Evolutionary conservation across 2,329 filamentous ascomycete species (phyloP).

Genomic region (Cladosporium cucumerinum): DNA sequence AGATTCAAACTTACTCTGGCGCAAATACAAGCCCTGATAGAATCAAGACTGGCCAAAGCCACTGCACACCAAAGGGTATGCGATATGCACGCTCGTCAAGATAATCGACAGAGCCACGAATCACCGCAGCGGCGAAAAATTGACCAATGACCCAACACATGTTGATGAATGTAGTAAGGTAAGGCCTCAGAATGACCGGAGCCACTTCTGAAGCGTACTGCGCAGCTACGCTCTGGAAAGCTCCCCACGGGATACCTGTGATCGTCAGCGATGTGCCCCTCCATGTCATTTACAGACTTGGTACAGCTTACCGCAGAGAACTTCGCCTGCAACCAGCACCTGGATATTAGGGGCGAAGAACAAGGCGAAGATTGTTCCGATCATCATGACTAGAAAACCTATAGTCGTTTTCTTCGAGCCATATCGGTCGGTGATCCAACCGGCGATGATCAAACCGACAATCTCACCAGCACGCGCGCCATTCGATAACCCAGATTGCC

Average conservation of each 20-base stretch:
- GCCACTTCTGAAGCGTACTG: slow-evolving; percentile 41
- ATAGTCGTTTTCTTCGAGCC: slow-evolving; percentile 53
- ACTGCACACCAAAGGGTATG: slow-evolving; percentile 40
- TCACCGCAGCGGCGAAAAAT: slow-evolving; percentile 43
- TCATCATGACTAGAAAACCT: slow-evolving; percentile 51
- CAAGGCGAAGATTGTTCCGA: slow-evolving; percentile 51
- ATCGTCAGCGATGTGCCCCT: background rate
- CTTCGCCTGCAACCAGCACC: slow-evolving; percentile 28
- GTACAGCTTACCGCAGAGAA: slow-evolving; percentile 29
- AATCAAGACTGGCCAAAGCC: slow-evolving; percentile 34
- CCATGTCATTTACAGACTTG: background rate
- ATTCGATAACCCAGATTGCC: slow-evolving; percentile 57
- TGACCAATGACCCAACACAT: slow-evolving; percentile 44
- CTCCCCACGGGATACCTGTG: slow-evolving; percentile 35
- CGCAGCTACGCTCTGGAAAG: slow-evolving; percentile 33
- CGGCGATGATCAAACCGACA: slow-evolving; percentile 64
- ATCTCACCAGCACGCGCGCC: slow-evolving; percentile 54
- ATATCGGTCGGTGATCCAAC: slow-evolving; percentile 57
- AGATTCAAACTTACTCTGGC: slow-evolving; percentile 22
- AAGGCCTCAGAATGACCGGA: slow-evolving; percentile 29
- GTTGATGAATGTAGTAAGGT: slow-evolving; percentile 32
- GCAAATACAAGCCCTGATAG: slow-evolving; percentile 35
- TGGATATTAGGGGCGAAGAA: slow-evolving; percentile 41
- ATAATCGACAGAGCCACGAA: slow-evolving; percentile 31
- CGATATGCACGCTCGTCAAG: slow-evolving; percentile 33